Evolutionary conservation across 371 early-diverging fungal genomes (phyloP), one percentile per base, ranked within the genome.

Genomic region (Entomophthora muscae): DNA sequence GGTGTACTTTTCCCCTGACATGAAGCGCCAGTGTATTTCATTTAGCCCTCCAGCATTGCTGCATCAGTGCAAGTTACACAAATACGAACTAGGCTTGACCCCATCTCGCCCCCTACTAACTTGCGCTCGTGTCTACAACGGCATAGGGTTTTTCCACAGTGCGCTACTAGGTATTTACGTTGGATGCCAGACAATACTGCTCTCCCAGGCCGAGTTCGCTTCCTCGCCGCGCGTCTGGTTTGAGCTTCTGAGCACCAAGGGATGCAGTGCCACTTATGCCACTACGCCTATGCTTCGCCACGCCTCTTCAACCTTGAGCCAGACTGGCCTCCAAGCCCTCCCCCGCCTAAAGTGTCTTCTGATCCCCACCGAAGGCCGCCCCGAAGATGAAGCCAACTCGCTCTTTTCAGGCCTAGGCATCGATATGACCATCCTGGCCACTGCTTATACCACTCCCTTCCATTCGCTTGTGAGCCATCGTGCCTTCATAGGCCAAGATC

Each of bases 271-370:
- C 53, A 80, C 81, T 0, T 81, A 83, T 62, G 76, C 85, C 0
- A 84, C 87, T 2, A 75, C 78, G 52, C 78, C 84, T 1, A 79
- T 91, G 80, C 65, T 91, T 62, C 83, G 86, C 57, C 88, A 89
- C 69, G 83, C 88, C 3, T 80, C 84, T 70, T 75, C 76, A 68
- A 52, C 71, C 65, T 42, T 84, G 59, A 65, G 72, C 57, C 29
- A 66, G 55, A 21, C 67, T 66, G 56, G 78, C 42, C 64, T 67
- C 66, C 70, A 71, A 13, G 64, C 64, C 1, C 66, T 92, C 26
- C 77, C 79, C 31, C 72, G 73, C 10, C 75, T 90, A 27, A 79
- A 82, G 26, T 86, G 83, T 68, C 63, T 91, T 59, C 79, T 85
- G 75, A 65, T 92, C 3, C 77, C 83, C 12, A 73, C 81, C 30